These are phyloP conservation scores for Aspergillus diversus DNA, from an alignment of 495 filamentous ascomycete genomes.

Conservation along the genomic window DNA sequence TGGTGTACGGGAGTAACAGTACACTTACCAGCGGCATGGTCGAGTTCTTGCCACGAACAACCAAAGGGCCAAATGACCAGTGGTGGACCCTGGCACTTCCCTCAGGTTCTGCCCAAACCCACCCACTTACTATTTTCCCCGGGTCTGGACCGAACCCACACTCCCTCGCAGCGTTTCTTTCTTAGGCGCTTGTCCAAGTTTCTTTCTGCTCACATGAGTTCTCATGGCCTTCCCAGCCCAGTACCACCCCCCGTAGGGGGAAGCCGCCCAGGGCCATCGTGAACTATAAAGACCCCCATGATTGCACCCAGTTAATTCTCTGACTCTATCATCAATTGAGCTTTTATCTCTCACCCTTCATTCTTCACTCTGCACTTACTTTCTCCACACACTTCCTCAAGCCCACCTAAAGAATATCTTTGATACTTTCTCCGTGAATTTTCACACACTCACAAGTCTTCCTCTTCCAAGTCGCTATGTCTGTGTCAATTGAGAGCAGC, in stretches of 20 bases:
- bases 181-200: slow-evolving; percentile 9
- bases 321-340: slow-evolving; percentile 13
- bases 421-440: background rate
- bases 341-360: background rate
- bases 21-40: no score
- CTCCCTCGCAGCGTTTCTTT: slow-evolving; percentile 20
- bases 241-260: slow-evolving; percentile 3
- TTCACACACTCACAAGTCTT: slow-evolving; percentile 1
- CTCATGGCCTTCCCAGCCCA: slow-evolving; percentile 8
- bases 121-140: slow-evolving; percentile 15
- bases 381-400: background rate
- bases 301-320: background rate
- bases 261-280: slow-evolving; percentile 16
- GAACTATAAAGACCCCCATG: slow-evolving; percentile 22
- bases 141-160: slow-evolving; percentile 22
- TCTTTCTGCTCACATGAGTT: slow-evolving; percentile 25
- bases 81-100: slow-evolving; percentile 1
- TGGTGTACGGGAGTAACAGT: background rate
- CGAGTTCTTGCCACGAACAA: slow-evolving; percentile 11
- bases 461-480: slow-evolving; percentile 30
- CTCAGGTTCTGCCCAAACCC: background rate
- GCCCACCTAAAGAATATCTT: background rate
- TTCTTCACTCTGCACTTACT: background rate
- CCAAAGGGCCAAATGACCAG: slow-evolving; percentile 7
- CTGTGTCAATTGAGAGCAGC: slow-evolving; percentile 46